These are phyloP conservation scores for Globisporangium acanthophoron DNA, from an alignment of 352 stramenopile genomes.

Conservation along the genomic window DNA sequence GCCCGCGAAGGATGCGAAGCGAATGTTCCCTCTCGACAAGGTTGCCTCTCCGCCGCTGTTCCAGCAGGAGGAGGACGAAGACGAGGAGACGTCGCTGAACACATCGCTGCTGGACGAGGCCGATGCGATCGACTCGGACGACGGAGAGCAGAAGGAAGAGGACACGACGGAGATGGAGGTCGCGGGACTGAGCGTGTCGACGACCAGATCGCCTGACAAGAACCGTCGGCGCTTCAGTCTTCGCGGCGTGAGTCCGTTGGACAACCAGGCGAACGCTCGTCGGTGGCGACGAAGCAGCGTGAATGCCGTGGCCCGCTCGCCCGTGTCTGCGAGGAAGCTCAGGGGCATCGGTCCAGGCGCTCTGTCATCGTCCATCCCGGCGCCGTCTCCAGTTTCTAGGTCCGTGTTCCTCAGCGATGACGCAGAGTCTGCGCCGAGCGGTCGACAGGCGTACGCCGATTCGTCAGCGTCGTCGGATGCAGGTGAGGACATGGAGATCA, in stretches of 20 bases:
- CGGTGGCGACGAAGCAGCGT: constrained; percentile 41
- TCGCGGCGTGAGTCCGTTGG: constrained; percentile 71
- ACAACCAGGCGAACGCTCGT: constrained; percentile 62
- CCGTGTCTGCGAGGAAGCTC: constrained; percentile 12
- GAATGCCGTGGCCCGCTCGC: constrained; percentile 14
- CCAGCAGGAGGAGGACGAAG: constrained; percentile 38
- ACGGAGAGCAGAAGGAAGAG: constrained; percentile 25
- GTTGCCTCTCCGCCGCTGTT: constrained; percentile 11
- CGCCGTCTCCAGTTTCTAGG: constrained; percentile 14
- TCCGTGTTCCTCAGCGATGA: constrained; percentile 41
- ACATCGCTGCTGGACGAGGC: constrained; percentile 79
- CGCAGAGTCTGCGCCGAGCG: constrained; percentile 14
- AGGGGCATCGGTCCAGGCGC: constrained; percentile 12
- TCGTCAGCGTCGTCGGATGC: constrained; percentile 75
- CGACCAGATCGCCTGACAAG: constrained; percentile 23
- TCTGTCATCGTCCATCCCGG: constrained; percentile 3
- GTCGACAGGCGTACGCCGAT: constrained; percentile 51
- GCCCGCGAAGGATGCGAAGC: constrained; percentile 43
- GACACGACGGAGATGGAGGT: constrained; percentile 7
- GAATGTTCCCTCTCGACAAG: constrained; percentile 63
- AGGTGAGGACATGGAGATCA: constrained; percentile 86
- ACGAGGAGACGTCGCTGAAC: constrained; percentile 80
- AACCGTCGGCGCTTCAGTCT: constrained; percentile 54
- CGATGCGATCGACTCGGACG: constrained; percentile 43
- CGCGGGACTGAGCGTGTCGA: constrained; percentile 6